Evolutionary conservation across 176 grass and related monocot species (phyloP), one percentile per base, ranked within the genome.

Genomic region (Cenchrus purpureus): DNA sequence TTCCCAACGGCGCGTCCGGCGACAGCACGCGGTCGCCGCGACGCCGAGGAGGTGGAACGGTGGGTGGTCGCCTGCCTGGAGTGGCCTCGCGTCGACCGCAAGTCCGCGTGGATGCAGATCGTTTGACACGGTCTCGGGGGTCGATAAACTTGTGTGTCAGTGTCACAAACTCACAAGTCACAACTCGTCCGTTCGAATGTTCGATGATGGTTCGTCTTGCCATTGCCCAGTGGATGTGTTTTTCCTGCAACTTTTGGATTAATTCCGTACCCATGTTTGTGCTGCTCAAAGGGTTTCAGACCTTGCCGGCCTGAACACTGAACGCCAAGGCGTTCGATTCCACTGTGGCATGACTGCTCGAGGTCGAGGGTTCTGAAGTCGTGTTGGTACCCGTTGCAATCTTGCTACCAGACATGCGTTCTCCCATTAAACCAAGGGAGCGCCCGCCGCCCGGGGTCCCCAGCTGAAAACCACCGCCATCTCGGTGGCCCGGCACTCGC

Each of bases 11-110:
- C 29, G 34, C 15, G 8, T 5, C 12, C 58, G 9, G 40, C 20
- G 59, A 29, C 6, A 44, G 7, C 19, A 15, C 63, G 32, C 58
- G 50, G 55, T n/a, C 9, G 45, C 28, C 43, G 54, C 50, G 53
- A 70, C 57, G 66, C 51, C 3, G 76, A 63, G 25, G 79, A 82
- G 19, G 89, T 66, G 34, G 89, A 87, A 14, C 83, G 62, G 46
- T 93, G 91, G 91, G 31, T 83, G 44, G 85, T 91, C 14, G 54
- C 71, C 43, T 90, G 89, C 66, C 53, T 91, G 61, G 73, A 72
- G 14, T 96, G 80, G 86, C 81, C 89, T 69, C 50, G n/a, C 15
- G 25, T 44, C 73, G 66, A 87, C 8, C 77, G 43, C 20, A 82
- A 81, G 62, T 80, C 81, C 10, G 77, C 84, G 65, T 89, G 86